Percentiles rank a stretch among this genome's conserved stretches.
Conservation (phyloP, 1,284 basidiomycete genomes). For the Cryptococcus floricola region DNA sequence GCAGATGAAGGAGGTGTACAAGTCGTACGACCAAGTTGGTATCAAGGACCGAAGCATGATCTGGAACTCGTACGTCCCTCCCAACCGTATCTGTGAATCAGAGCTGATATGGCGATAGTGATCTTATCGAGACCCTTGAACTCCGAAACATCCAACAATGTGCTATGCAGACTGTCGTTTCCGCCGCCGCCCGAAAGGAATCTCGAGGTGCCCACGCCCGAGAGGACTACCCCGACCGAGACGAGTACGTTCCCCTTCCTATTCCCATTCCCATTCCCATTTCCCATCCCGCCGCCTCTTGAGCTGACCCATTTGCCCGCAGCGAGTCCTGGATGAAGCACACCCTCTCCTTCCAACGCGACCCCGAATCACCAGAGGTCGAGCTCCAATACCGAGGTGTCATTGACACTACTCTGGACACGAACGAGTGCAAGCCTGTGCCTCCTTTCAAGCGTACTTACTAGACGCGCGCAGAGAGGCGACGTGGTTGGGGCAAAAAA, state of each 20-base stretch:
- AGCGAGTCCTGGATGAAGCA: constrained; percentile 96
- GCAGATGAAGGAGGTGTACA: constrained; percentile 81
- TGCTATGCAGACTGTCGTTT: constrained; percentile 91
- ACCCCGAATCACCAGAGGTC: constrained; percentile 70
- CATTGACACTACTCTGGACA: constrained; percentile 81
- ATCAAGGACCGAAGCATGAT: constrained; percentile 99
- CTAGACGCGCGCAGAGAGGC: constrained; percentile 1
- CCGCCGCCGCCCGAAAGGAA: constrained; percentile 93
- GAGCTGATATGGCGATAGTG: constrained; percentile 42
- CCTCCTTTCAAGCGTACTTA: constrained; percentile 42
- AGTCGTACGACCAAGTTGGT: constrained; percentile 82
- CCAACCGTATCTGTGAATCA: background rate
- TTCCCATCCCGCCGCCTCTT: background rate
- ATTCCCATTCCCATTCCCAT: background rate
- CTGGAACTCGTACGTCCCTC: constrained; percentile 80
- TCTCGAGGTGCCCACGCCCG: constrained; percentile 96
- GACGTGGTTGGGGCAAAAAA: background rate
- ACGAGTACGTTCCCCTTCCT: constrained; percentile 54
- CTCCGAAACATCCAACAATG: constrained; percentile 93
- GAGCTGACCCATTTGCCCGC: constrained; percentile 7
- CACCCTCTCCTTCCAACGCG: constrained; percentile 79
- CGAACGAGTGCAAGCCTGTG: constrained; percentile 79
- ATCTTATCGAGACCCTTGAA: constrained; percentile 95
- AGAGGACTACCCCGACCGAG: constrained; percentile 79
- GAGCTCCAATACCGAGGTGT: constrained; percentile 86